phyloP scores from a whole-genome alignment of 2,329 filamentous ascomycete genomes.

The Boeremia lycopersici region DNA sequence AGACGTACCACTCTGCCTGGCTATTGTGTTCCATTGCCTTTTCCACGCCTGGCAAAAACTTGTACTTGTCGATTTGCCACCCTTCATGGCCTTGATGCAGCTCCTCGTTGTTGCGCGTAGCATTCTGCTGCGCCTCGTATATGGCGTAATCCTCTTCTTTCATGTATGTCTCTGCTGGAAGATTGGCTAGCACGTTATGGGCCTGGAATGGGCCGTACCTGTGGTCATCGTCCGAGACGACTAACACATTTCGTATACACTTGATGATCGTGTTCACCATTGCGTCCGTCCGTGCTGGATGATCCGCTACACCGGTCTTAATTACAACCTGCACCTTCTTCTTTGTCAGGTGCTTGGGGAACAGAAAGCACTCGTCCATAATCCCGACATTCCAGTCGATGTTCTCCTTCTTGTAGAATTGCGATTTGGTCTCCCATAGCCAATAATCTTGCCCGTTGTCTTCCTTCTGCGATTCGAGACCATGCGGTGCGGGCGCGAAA shows the following conservation, averaged over 20 bases:
- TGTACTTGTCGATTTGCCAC: conserved; percentile 55
- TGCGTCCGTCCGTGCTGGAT: conserved; percentile 55
- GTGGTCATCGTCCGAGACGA: conserved; percentile 61
- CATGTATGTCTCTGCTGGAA: conserved; percentile 47
- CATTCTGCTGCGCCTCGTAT: conserved; percentile 37
- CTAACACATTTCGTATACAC: conserved; percentile 58
- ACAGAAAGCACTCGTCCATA: conserved; percentile 30
- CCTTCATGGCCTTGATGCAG: conserved; percentile 38
- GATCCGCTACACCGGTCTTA: conserved; percentile 62
- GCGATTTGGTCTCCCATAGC: conserved; percentile 20
- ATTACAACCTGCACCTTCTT: conserved; percentile 51
- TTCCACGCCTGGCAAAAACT: conserved; percentile 57
- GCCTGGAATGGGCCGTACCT: conserved; percentile 49
- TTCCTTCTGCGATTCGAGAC: conserved; percentile 4
- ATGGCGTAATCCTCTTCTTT: conserved; percentile 42
- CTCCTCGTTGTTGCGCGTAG: conserved; percentile 19
- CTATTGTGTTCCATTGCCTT: conserved; percentile 44
- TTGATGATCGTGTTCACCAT: conserved; percentile 58
- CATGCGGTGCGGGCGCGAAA: conserved; percentile 6
- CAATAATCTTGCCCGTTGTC: conserved; percentile 19
- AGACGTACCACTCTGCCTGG: conserved; percentile 27
- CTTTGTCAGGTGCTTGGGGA: conserved; percentile 40
- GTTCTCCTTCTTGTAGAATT: conserved; percentile 11
- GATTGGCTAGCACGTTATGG: conserved; percentile 48
- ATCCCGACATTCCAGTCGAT: conserved; percentile 10